Conservation (phyloP, 2,329 filamentous ascomycete genomes). For the Drechslerella coelobrocha region DNA sequence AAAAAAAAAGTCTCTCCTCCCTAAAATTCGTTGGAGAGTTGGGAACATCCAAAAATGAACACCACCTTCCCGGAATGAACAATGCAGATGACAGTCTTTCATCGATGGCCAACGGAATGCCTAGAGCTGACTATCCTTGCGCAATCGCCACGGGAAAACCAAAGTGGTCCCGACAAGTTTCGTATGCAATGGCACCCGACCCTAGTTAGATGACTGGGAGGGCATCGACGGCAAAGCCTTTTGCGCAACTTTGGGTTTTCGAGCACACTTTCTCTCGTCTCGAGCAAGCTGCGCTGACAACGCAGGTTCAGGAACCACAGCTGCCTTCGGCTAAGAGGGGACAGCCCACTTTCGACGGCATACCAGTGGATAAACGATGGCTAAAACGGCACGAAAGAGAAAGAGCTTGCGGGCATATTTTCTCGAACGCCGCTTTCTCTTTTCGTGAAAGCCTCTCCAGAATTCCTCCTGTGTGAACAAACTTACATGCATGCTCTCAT, state of each 20-base stretch:
- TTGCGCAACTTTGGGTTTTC: not conserved
- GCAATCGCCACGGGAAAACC: not conserved
- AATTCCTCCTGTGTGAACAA: too few relatives aligned
- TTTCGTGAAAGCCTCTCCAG: too few relatives aligned
- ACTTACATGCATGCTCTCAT: too few relatives aligned
- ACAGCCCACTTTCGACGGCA: not conserved
- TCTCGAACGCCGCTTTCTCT: too few relatives aligned
- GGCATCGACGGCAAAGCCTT: not conserved
- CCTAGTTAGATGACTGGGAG: not conserved
- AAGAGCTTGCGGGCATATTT: too few relatives aligned
- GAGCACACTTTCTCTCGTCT: not conserved
- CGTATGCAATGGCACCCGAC: slow-evolving; percentile 1
- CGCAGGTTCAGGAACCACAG: not conserved
- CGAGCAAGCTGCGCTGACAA: too few relatives aligned
- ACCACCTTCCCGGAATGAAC: slow-evolving; percentile 37
- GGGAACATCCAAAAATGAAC: not conserved
- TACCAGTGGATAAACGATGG: slow-evolving; percentile 14
- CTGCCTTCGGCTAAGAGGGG: not conserved
- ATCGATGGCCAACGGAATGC: slow-evolving; percentile 1
- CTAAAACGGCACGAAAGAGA: slow-evolving; percentile 20
- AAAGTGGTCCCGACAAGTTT: not conserved
- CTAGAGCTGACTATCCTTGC: slow-evolving; percentile 3
- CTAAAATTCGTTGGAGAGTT: not conserved
- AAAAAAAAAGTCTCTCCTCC: not conserved
- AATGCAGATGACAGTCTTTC: slow-evolving; percentile 2